Conservation (phyloP, 1,284 basidiomycete species). For the Austroboletus niveus region DNA sequence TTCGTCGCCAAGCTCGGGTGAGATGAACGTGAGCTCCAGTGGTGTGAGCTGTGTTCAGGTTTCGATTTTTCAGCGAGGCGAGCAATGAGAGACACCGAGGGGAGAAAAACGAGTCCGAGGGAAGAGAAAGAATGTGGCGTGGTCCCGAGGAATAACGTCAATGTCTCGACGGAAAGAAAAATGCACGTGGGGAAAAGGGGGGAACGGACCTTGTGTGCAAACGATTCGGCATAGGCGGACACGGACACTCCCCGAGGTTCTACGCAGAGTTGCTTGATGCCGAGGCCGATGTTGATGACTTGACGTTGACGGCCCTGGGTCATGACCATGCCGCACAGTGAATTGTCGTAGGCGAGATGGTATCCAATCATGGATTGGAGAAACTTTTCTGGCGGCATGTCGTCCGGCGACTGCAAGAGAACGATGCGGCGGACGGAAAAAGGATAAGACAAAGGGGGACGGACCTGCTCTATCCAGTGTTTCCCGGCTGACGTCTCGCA, state of each 20-base stretch:
- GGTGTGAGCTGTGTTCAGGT: slow-evolving; percentile 51
- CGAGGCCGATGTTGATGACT: slow-evolving; percentile 75
- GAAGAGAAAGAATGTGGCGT: no score
- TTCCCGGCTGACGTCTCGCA: slow-evolving; percentile 60
- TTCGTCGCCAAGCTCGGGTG: slow-evolving; percentile 53
- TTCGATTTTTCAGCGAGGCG: no score
- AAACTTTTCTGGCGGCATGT: slow-evolving; percentile 59
- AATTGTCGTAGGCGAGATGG: slow-evolving; percentile 64
- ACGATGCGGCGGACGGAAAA: neutral
- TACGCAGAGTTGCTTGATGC: slow-evolving; percentile 62
- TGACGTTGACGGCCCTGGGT: slow-evolving; percentile 71
- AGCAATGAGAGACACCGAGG: no score
- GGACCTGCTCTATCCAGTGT: slow-evolving; percentile 77
- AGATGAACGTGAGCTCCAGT: slow-evolving; percentile 55
- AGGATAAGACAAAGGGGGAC: slow-evolving; percentile 18
- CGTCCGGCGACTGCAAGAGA: slow-evolving; percentile 36
- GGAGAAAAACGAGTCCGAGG: no score
- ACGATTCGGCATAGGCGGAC: slow-evolving; percentile 62
- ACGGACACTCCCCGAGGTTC: slow-evolving; percentile 58
- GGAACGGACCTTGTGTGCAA: slow-evolving; percentile 66
- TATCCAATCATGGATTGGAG: slow-evolving; percentile 75
- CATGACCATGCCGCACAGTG: slow-evolving; percentile 77
- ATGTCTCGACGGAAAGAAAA: no score
- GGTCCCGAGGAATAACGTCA: no score
- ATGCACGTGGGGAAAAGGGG: neutral